Percentiles rank a stretch among this genome's conserved stretches.
phyloP scores from a whole-genome alignment of 2,329 filamentous ascomycete species.

The Phyllosticta capitalensis region DNA sequence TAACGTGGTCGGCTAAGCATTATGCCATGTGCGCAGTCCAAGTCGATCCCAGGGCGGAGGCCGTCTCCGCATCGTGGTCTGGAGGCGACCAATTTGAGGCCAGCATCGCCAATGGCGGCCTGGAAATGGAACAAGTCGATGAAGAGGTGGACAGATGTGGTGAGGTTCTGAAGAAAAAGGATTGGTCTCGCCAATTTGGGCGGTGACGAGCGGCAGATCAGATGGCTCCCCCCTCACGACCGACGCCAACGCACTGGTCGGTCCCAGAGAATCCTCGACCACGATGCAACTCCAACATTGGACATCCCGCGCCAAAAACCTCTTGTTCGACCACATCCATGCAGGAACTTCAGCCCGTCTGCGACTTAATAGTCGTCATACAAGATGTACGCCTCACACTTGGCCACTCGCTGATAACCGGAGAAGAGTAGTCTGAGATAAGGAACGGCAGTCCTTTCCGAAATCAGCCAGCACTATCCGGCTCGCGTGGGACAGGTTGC shows the following conservation, averaged over 20 bases:
- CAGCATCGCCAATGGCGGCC: not conserved
- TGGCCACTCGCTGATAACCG: not conserved
- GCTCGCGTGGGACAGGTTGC: not conserved
- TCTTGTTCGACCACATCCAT: not conserved
- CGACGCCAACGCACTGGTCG: too few relatives aligned
- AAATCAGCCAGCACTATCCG: not conserved
- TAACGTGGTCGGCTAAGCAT: not conserved
- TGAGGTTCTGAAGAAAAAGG: not conserved
- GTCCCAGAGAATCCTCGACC: not conserved
- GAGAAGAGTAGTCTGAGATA: not conserved
- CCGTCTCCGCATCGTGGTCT: not conserved
- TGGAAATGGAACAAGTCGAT: not conserved
- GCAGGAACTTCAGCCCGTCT: not conserved
- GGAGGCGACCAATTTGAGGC: not conserved
- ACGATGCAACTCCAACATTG: not conserved
- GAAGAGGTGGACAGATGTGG: not conserved
- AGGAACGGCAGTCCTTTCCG: not conserved
- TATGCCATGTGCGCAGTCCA: not conserved
- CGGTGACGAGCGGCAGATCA: not conserved
- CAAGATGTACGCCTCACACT: not conserved
- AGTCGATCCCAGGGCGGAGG: not conserved
- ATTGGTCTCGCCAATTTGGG: not conserved
- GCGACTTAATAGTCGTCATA: not conserved
- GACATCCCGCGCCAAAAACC: not conserved
- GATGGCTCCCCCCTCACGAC: not conserved